Evolutionary conservation across 495 filamentous ascomycete species (phyloP), one percentile per base, ranked within the genome.

Genomic region (Penicillium crystallinum): DNA sequence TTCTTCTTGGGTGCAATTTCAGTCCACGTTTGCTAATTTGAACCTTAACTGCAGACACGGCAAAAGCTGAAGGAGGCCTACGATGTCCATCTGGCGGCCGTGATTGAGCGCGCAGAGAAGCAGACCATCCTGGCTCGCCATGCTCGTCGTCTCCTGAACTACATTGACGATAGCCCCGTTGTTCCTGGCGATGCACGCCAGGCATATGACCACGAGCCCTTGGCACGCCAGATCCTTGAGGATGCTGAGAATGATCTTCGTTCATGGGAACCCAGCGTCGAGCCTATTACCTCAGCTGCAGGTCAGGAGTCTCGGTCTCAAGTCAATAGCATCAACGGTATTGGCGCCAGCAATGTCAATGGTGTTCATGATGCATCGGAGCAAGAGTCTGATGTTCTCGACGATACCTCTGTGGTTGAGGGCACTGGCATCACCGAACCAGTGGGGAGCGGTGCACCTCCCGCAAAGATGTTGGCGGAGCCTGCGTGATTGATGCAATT

Each of bases 21-120:
- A 23, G 37, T 17, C 31, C 14, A 19, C 12, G 4, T n/a, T 18
- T 36, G 42, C 49, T 59, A 54, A 66, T 9, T 36, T 19, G 14
- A 22, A 15, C 31, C 34, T 41, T n/a, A 23, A 17, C 14, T 43
- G 14, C 54, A 91, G 85, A 97, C 93, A 11, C 83, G 93, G 40
- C 84, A 88, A 61, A 97, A 96, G 70, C 75, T 97, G 58, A 96
- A 95, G 69, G 88, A 95, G 72, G 90, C 93, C 35, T 96, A 90
- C 67, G 88, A 90, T 56, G 67, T 87, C 47, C 90, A 97, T 58
- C 84, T 91, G 53, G 82, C 87, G 9, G 91, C 90, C 30, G 85
- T 88, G 11, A 90, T 97, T 58, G 93, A 97, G 73, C 88, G 92
- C 37, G 90, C 90, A 10, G 93, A 97, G 71, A 97, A 97, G 75